phyloP scores from a whole-genome alignment of 768 basidiomycete species.

The Tulasnella sp. region DNA sequence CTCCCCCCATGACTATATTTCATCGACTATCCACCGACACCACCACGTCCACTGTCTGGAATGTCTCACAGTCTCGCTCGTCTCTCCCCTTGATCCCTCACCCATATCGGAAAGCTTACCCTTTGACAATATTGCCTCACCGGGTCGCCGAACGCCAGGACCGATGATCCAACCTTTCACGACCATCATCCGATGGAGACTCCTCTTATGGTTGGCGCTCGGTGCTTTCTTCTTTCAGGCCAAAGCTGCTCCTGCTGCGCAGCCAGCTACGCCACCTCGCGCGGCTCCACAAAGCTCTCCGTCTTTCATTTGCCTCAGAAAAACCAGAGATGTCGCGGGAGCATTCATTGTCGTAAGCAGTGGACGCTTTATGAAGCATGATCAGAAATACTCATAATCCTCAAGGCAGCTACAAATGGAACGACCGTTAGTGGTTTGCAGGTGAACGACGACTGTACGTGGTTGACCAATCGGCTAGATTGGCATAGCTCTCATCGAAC shows the following conservation, averaged over 20 bases:
- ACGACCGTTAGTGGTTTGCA: not conserved
- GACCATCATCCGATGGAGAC: not conserved
- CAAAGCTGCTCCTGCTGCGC: not conserved
- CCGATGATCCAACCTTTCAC: not conserved
- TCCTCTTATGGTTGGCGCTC: not conserved
- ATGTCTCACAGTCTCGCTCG: too few relatives aligned
- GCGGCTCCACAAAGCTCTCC: not conserved
- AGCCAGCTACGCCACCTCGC: not conserved
- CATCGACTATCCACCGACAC: too few relatives aligned
- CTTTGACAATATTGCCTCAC: too few relatives aligned
- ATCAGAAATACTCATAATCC: not conserved
- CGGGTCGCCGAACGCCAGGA: too few relatives aligned
- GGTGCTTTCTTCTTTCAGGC: not conserved
- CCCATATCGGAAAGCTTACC: too few relatives aligned
- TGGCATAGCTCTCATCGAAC: not conserved
- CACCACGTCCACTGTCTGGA: too few relatives aligned
- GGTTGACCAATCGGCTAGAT: not conserved
- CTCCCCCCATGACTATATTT: too few relatives aligned
- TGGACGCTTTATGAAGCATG: not conserved
- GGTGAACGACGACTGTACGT: not conserved
- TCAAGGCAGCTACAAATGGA: slow-evolving; percentile 6
- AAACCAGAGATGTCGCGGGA: not conserved
- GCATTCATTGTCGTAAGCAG: slow-evolving; percentile 5
- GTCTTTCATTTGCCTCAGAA: not conserved
- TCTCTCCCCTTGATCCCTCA: too few relatives aligned